Evolutionary conservation across 768 basidiomycete species (phyloP).

Genomic region (Hemileccinum rubropunctum): DNA sequence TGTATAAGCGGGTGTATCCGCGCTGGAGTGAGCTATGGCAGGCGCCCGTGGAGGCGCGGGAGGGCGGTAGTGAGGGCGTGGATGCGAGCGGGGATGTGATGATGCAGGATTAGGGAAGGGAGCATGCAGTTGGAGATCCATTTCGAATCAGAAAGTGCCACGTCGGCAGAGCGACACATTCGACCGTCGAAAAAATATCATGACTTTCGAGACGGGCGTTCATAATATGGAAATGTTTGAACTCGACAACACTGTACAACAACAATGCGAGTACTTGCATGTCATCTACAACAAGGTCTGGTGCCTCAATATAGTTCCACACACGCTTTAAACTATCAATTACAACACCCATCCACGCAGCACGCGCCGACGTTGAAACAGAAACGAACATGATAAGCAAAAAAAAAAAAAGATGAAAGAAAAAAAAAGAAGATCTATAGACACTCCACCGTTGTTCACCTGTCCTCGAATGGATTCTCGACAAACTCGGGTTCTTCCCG

Average conservation of each 20-base stretch:
- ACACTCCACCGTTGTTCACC: neutral
- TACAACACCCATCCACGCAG: too few species aligned
- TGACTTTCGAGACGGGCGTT: too few species aligned
- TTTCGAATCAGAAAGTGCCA: neutral
- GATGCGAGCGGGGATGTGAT: conserved; percentile 18
- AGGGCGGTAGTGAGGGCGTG: neutral
- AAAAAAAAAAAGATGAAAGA: neutral
- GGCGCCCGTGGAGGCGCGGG: conserved; percentile 1
- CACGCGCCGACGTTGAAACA: neutral
- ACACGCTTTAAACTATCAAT: neutral
- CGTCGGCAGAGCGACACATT: too few species aligned
- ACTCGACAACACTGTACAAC: too few species aligned
- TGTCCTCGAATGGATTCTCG: conserved; percentile 73
- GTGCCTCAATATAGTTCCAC: too few species aligned
- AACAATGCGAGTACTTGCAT: too few species aligned
- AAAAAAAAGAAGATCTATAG: neutral
- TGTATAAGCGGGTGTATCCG: conserved; percentile 95
- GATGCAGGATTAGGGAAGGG: conserved; percentile 21
- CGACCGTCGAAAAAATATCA: too few species aligned
- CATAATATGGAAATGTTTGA: too few species aligned
- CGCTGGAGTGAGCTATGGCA: conserved; percentile 71
- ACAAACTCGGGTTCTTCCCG: conserved; percentile 67
- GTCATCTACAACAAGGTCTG: too few species aligned
- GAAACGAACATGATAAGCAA: neutral
- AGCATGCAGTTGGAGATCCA: neutral